Percentiles rank a stretch among this genome's conserved stretches.
These are phyloP conservation scores for Phoenix roebelenii DNA, from an alignment of 176 grass and related monocot genomes.

Conservation along the genomic window DNA sequence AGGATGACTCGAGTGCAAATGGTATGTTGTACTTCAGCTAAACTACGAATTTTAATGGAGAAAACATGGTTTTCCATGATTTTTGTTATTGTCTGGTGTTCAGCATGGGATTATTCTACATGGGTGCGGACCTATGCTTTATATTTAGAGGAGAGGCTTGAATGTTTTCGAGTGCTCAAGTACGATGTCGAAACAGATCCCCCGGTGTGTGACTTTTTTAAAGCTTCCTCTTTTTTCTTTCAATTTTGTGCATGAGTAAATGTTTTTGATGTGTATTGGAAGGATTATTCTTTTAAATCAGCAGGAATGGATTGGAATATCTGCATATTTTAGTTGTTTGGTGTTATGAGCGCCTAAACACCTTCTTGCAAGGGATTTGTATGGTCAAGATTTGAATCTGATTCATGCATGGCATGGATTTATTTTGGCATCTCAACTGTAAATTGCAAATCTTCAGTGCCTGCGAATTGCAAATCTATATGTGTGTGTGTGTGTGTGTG, in stretches of 20 bases:
- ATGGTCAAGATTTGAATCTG: no score
- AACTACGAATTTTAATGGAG: not conserved
- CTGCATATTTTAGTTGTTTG: no score
- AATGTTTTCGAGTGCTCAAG: constrained; percentile 66
- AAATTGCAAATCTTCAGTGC: no score
- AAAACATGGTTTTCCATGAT: not conserved
- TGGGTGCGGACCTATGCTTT: constrained; percentile 88
- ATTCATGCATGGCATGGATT: no score
- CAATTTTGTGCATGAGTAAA: not conserved
- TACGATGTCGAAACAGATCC: constrained; percentile 73
- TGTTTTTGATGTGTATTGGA: no score
- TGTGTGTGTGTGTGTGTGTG: no score
- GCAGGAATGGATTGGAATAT: no score
- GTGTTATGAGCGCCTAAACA: not conserved
- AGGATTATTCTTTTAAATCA: no score
- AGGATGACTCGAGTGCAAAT: constrained; percentile 84
- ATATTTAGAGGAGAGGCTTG: constrained; percentile 86
- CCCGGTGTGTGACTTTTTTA: constrained; percentile 31
- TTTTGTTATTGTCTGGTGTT: constrained; percentile 18
- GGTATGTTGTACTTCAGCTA: constrained; percentile 24
- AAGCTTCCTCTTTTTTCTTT: constrained; percentile 1
- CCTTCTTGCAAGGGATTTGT: no score
- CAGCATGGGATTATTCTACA: constrained; percentile 96
- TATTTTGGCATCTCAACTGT: no score
- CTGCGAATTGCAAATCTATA: no score